phyloP scores from a whole-genome alignment of 2,329 filamentous ascomycete species.

The Penicillium fuscoglaucum region DNA sequence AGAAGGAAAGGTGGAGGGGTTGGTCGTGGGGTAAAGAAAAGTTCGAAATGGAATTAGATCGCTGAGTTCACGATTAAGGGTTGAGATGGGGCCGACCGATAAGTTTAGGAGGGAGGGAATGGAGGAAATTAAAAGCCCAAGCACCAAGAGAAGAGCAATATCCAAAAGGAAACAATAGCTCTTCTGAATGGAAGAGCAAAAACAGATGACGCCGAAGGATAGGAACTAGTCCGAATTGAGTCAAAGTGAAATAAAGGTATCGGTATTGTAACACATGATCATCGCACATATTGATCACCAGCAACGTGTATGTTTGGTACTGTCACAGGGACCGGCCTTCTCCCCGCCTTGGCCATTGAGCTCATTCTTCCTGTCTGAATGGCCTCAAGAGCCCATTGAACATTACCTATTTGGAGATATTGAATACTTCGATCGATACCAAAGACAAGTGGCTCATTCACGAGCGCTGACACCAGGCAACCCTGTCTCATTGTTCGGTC shows the following conservation, averaged over 20 bases:
- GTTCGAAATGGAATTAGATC: neutral
- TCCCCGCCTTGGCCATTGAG: slow-evolving; percentile 29
- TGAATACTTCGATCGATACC: neutral
- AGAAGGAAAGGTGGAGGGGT: slow-evolving; percentile 9
- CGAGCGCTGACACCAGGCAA: neutral
- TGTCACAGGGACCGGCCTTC: slow-evolving; percentile 28
- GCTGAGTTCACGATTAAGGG: neutral
- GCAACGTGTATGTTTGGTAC: slow-evolving; percentile 25
- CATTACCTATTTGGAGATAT: neutral
- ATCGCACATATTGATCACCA: neutral
- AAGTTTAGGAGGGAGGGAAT: neutral
- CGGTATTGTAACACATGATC: neutral
- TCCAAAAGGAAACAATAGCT: neutral
- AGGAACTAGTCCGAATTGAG: slow-evolving; percentile 10
- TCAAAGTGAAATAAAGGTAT: slow-evolving; percentile 6
- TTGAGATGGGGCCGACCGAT: neutral
- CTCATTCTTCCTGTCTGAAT: slow-evolving; percentile 19
- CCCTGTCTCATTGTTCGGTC: neutral
- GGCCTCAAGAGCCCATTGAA: slow-evolving; percentile 8
- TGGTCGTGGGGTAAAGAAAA: slow-evolving; percentile 10
- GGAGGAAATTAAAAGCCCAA: neutral
- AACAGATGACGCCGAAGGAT: slow-evolving; percentile 7
- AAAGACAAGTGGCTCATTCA: neutral
- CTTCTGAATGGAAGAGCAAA: slow-evolving; percentile 3
- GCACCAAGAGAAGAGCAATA: neutral